Conservation (phyloP, 2,329 filamentous ascomycete genomes). For the Lojkania enalia region DNA sequence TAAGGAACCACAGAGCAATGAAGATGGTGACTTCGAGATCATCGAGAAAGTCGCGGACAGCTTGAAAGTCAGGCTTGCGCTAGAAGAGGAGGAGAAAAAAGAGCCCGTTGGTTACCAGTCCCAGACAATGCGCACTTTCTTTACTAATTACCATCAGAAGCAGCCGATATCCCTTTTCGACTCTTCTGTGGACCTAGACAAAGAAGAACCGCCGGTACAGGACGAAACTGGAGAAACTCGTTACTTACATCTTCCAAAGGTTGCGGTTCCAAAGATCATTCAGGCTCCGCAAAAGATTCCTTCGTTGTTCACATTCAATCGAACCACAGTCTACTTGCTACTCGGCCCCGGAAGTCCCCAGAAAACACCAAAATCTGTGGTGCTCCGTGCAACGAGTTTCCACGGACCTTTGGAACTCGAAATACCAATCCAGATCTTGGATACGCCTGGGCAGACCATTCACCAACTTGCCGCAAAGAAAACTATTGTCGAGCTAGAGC, state of each 20-base stretch:
- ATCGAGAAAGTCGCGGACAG: constrained; percentile 61
- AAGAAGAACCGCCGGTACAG: constrained; percentile 31
- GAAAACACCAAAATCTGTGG: constrained; percentile 57
- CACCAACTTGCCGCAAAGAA: constrained; percentile 73
- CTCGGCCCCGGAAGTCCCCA: constrained; percentile 57
- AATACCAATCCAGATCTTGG: constrained; percentile 62
- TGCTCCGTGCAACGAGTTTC: constrained; percentile 60
- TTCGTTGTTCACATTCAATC: constrained; percentile 66
- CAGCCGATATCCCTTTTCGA: constrained; percentile 65
- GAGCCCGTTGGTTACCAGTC: constrained; percentile 17
- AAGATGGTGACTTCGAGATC: constrained; percentile 63
- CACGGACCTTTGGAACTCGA: constrained; percentile 65
- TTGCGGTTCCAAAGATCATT: constrained; percentile 60
- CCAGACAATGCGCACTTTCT: background rate
- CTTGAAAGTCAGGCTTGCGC: constrained; percentile 46
- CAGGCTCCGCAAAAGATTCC: constrained; percentile 68
- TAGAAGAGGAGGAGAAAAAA: constrained; percentile 17
- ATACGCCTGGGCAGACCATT: constrained; percentile 57
- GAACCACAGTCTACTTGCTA: constrained; percentile 68
- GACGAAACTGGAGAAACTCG: constrained; percentile 40
- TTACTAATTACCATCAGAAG: constrained; percentile 30
- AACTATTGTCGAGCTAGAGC: constrained; percentile 69
- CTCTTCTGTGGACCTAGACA: constrained; percentile 49
- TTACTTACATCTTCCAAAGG: constrained; percentile 56
- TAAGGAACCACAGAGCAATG: constrained; percentile 14